Evolutionary conservation across 1,139 yeast genomes (phyloP).

Genomic region (Schizosaccharomyces versatilis): DNA sequence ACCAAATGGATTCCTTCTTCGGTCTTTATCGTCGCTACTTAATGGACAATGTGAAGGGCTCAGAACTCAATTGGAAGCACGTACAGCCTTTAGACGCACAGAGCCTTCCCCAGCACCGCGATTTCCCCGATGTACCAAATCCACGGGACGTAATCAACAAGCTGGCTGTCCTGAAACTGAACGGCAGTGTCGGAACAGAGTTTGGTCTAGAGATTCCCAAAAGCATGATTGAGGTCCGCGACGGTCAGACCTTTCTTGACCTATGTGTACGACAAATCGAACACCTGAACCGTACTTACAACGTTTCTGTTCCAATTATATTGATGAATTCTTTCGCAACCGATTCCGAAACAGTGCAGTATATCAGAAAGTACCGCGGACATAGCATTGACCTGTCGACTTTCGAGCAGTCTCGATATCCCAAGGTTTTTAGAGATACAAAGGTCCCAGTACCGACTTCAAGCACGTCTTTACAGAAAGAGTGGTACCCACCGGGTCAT

Average conservation of each 20-base stretch:
- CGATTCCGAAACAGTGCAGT: constrained; percentile 81
- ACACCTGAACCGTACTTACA: constrained; percentile 72
- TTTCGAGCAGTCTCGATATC: constrained; percentile 90
- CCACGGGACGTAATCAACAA: constrained; percentile 40
- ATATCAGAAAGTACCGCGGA: constrained; percentile 89
- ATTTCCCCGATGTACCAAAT: constrained; percentile 20
- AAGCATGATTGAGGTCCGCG: constrained; percentile 93
- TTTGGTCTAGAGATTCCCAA: constrained; percentile 99
- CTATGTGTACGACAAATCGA: constrained; percentile 91
- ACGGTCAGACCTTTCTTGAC: constrained; percentile 90
- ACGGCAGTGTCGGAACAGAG: constrained; percentile 97
- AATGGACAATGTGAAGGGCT: constrained; percentile 66
- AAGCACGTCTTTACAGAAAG: constrained; percentile 50
- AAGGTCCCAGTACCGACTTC: constrained; percentile 76
- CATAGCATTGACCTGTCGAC: constrained; percentile 89
- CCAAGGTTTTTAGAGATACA: constrained; percentile 86
- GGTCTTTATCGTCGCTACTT: constrained; percentile 81
- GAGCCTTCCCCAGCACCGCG: constrained; percentile 63
- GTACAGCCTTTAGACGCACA: constrained; percentile 72
- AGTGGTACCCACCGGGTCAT: constrained; percentile 98
- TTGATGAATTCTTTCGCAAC: constrained; percentile 98
- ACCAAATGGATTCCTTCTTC: constrained; percentile 87
- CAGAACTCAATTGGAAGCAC: constrained; percentile 57
- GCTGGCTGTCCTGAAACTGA: constrained; percentile 82
- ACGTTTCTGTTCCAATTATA: constrained; percentile 82